Percentiles rank a stretch among this genome's conserved stretches.
phyloP scores from a whole-genome alignment of 805 yeast genomes.

The Pichia cephalocereana region DNA sequence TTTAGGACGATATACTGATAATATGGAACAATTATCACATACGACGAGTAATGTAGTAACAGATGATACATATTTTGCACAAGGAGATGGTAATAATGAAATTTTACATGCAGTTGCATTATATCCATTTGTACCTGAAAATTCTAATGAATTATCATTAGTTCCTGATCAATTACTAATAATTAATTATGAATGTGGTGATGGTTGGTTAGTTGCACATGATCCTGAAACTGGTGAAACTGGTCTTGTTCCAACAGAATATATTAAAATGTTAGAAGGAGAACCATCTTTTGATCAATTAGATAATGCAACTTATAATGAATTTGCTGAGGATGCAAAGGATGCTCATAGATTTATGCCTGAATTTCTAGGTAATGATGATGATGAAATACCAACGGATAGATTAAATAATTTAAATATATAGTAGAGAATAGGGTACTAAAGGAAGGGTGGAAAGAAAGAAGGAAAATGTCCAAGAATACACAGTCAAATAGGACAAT shows the following conservation, averaged over 20 bases:
- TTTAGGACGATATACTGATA: neutral
- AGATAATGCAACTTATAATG: conserved; percentile 19
- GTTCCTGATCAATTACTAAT: conserved; percentile 75
- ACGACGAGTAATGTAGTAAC: neutral
- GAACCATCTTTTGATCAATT: neutral
- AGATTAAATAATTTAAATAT: neutral
- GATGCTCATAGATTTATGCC: conserved; percentile 21
- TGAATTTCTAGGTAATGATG: conserved; percentile 6
- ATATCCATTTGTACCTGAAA: conserved; percentile 86
- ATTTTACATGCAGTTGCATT: conserved; percentile 61
- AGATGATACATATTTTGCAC: neutral
- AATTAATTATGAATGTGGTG: conserved; percentile 89
- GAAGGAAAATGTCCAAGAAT: neutral
- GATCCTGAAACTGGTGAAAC: conserved; percentile 69
- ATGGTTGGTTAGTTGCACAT: conserved; percentile 96
- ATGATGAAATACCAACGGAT: conserved; percentile 7
- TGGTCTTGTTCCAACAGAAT: conserved; percentile 93
- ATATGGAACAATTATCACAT: neutral
- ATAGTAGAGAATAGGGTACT: neutral
- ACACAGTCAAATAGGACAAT: neutral
- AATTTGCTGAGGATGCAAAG: conserved; percentile 21
- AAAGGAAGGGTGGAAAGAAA: too few species aligned
- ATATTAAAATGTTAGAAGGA: conserved; percentile 45
- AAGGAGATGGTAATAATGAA: conserved; percentile 7
- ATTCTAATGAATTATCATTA: conserved; percentile 80